Percentiles rank a stretch among this genome's conserved stretches.
phyloP scores from a whole-genome alignment of 1,139 yeast species.

The Yamadazyma triangularis region DNA sequence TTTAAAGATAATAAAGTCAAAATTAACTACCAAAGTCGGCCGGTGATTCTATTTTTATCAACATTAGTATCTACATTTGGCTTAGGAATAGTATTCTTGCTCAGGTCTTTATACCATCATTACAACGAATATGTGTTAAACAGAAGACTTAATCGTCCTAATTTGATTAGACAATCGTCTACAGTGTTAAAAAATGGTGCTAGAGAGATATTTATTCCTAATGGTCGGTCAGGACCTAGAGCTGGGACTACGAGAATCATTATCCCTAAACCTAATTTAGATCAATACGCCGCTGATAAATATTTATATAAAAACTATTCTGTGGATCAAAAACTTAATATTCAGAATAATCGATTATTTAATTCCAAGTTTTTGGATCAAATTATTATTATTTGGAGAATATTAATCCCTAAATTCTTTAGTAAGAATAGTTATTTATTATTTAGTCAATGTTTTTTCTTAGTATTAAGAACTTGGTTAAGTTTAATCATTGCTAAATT shows the following conservation, averaged over 20 bases:
- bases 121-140: conserved; percentile 28
- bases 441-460: conserved; percentile 67
- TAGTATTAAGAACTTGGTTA: conserved; percentile 81
- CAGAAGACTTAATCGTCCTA: conserved; percentile 29
- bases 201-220: conserved; percentile 53
- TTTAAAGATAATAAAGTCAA: conserved; percentile 35
- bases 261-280: conserved; percentile 56
- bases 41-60: conserved; percentile 40
- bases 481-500: conserved; percentile 81
- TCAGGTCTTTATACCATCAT: conserved; percentile 27
- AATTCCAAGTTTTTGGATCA: conserved; percentile 72
- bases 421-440: conserved; percentile 67
- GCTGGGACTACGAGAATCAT: conserved; percentile 43
- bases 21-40: conserved; percentile 42
- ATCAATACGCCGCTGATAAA: conserved; percentile 66
- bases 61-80: conserved; percentile 43
- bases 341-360: conserved; percentile 34
- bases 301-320: conserved; percentile 53
- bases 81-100: conserved; percentile 32
- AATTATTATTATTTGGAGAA: conserved; percentile 72
- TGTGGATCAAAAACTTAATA: conserved; percentile 32
- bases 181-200: conserved; percentile 49
- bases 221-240: conserved; percentile 39
- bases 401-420: conserved; percentile 69
- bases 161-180: conserved; percentile 39